Base-by-base conservation (phyloP, 345 rosid species). In the Bretschneidera sinensis region DNA sequence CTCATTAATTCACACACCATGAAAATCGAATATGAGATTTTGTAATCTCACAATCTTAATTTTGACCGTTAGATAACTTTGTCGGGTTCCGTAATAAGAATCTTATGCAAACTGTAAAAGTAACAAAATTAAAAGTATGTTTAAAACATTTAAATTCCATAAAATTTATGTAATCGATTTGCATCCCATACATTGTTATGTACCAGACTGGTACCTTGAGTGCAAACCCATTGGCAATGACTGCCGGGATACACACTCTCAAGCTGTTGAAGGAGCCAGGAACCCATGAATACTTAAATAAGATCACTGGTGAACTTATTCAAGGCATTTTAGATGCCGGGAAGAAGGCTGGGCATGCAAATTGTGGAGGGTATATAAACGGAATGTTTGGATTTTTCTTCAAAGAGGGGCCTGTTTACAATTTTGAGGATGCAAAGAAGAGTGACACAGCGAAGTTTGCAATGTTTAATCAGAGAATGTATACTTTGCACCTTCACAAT, bases 381-480 rank as follows among this genome's bases (percentile, higher is more conserved):
- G 99, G 97, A 49, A 91, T 94, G 97, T 94, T 91, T 2, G 99
- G 99, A 10, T 94, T 85, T 85, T 94, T 94, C 88, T 94, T 94
- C 73, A 76, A 88, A 0, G 83, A 91, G 69, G 97, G 95, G 35
- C 96, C 95, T 11, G 96, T 94, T 24, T 24, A 83, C 77, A 76
- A 82, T 76, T 94, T 94, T 11, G 72, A 62, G 0, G 97, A 90
- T 61, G 92, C 97, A 10, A 94, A 86, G 82, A 88, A 85, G 73
- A 86, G 97, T 18, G 95, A 94, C 24, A 56, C 84, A 0, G 80
- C 80, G 33, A 94, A 94, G 73, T 94, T 94, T 59, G 99, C 79
- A 19, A 80, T 65, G 75, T 85, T 94, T 56, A 79, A 63, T 56
- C 68, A 79, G 48, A 96, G 95, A 60, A 91, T 94, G 91, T 88